These are phyloP conservation scores for Thuidium tamariscinum DNA, from an alignment of 225 moss, liverwort and hornwort genomes.

Conservation along the genomic window DNA sequence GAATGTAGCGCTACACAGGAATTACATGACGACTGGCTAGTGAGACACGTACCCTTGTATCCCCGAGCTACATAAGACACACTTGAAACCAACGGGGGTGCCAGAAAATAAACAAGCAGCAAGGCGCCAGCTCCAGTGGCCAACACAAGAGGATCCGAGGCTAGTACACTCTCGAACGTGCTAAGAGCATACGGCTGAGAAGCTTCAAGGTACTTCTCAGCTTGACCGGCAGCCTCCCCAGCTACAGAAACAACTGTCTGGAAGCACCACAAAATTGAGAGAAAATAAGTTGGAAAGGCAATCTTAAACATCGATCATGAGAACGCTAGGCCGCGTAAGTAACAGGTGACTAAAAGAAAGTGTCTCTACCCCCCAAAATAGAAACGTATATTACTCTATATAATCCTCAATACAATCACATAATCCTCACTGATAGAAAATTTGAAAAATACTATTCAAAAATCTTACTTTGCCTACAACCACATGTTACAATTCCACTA, in stretches of 20 bases:
- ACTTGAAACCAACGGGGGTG: constrained; percentile 45
- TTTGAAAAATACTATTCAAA: background rate
- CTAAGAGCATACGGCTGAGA: constrained; percentile 61
- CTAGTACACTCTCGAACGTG: constrained; percentile 47
- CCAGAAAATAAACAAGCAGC: constrained; percentile 63
- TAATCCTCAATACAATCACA: background rate
- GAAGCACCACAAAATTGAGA: background rate
- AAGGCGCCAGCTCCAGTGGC: constrained; percentile 81
- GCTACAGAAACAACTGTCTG: constrained; percentile 39
- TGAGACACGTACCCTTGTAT: constrained; percentile 32
- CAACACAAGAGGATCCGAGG: constrained; percentile 71
- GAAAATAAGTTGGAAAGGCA: background rate
- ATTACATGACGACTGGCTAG: background rate
- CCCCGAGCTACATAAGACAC: constrained; percentile 57
- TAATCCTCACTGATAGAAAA: background rate
- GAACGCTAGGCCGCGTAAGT: background rate
- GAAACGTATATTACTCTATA: background rate
- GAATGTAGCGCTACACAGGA: background rate
- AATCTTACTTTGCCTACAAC: background rate
- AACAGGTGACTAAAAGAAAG: background rate
- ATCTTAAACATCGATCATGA: background rate
- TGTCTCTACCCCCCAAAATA: background rate
- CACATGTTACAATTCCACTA: background rate
- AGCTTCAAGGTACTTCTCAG: constrained; percentile 47
- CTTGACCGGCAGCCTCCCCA: constrained; percentile 55